Conservation (phyloP, 371 early-diverging fungal genomes). For the Agmasoma carcini region DNA sequence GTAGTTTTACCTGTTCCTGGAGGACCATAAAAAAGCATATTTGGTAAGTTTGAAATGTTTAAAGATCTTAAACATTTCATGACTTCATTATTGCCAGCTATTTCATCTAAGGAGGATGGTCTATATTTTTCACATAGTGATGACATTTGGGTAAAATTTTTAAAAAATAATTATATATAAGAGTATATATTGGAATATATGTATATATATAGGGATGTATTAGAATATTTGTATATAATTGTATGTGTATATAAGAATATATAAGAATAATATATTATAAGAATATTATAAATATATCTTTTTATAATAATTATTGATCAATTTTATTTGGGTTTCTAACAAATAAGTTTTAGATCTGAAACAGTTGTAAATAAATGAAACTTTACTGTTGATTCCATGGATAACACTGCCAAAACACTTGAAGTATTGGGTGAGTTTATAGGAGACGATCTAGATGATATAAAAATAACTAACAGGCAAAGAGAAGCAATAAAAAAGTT, state of each 20-base stretch:
- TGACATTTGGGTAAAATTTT: background rate
- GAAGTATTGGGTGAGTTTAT: constrained; percentile 18
- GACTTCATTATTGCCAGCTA: constrained; percentile 50
- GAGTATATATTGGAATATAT: too few relatives aligned
- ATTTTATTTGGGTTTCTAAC: too few relatives aligned
- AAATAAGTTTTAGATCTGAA: too few relatives aligned
- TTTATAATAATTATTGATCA: too few relatives aligned
- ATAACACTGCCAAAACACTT: constrained; percentile 4
- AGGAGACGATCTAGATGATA: background rate
- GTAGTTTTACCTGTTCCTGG: constrained; percentile 90
- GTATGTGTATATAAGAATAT: too few relatives aligned
- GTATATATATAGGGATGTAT: too few relatives aligned
- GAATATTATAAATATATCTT: too few relatives aligned
- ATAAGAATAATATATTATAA: too few relatives aligned
- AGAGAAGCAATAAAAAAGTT: constrained; percentile 49
- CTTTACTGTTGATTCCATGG: too few relatives aligned
- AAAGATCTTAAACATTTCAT: constrained; percentile 34
- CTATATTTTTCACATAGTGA: constrained; percentile 52
- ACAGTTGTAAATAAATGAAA: constrained; percentile 6
- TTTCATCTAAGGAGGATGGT: constrained; percentile 44
- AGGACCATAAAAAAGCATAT: constrained; percentile 89
- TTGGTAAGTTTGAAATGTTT: constrained; percentile 60
- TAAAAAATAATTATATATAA: background rate
- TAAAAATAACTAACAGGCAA: constrained; percentile 11
- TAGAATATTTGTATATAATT: too few relatives aligned